Percentiles rank a stretch among this genome's conserved stretches.
phyloP scores from a whole-genome alignment of 371 early-diverging fungal species.

The Blakeslea trispora region DNA sequence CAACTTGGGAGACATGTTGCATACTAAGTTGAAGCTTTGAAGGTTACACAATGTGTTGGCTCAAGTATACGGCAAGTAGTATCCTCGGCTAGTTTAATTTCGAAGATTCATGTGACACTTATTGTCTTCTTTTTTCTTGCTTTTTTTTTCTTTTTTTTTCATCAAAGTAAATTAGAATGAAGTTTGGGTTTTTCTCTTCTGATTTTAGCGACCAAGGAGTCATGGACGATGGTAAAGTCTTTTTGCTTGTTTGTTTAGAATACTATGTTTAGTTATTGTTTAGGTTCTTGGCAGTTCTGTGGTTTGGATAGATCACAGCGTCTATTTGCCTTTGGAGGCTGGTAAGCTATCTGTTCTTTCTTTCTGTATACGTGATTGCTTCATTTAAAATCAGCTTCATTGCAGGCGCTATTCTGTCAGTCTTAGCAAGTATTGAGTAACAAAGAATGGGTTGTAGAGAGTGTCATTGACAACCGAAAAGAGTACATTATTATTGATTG shows the following conservation, averaged over 20 bases:
- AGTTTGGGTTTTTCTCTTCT: constrained; percentile 52
- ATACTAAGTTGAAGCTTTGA: no score
- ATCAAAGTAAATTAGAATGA: constrained; percentile 13
- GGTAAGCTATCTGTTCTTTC: constrained; percentile 34
- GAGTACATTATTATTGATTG: constrained; percentile 69
- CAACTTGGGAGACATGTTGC: no score
- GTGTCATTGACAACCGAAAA: constrained; percentile 25
- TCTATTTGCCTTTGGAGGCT: constrained; percentile 86
- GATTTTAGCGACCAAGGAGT: constrained; percentile 46
- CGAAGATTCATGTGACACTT: background rate
- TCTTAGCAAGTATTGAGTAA: constrained; percentile 56
- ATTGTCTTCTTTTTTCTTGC: constrained; percentile 1
- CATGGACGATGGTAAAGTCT: constrained; percentile 48
- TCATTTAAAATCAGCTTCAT: constrained; percentile 54
- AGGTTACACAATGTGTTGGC: background rate
- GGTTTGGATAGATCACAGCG: constrained; percentile 79
- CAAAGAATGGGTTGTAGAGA: constrained; percentile 2
- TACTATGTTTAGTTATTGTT: background rate
- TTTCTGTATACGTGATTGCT: background rate
- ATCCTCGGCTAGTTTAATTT: background rate
- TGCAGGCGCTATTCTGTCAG: constrained; percentile 73
- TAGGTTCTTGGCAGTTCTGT: constrained; percentile 52
- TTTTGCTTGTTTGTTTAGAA: background rate
- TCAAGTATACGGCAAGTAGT: background rate
- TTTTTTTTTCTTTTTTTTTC: background rate